A percentile compares a stretch with the other conserved stretches of the same genome.
Conservation (phyloP, 352 stramenopile genomes). For the Globisporangium viniferum region DNA sequence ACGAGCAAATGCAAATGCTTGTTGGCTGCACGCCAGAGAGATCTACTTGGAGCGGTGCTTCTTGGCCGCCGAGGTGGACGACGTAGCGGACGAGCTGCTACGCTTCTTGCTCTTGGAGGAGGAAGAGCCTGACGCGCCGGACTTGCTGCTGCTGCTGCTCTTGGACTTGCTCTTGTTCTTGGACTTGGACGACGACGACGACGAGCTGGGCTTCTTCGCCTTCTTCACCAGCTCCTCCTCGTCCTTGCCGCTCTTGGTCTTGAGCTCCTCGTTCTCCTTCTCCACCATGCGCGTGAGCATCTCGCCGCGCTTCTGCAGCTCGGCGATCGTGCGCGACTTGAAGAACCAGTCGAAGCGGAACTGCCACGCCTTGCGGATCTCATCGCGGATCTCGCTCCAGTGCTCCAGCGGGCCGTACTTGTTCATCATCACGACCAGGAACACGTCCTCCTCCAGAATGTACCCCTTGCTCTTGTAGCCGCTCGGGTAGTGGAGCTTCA, state of each 20-base stretch:
- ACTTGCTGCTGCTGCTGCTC: conserved; percentile 44
- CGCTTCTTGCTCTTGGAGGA: conserved; percentile 59
- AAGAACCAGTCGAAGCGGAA: conserved; percentile 99
- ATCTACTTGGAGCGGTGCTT: conserved; percentile 68
- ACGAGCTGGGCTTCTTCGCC: conserved; percentile 58
- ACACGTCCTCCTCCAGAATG: conserved; percentile 97
- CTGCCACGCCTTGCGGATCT: conserved; percentile 97
- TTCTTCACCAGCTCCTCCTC: conserved; percentile 81
- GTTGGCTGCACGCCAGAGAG: background rate
- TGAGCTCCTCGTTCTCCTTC: conserved; percentile 90
- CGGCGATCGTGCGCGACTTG: conserved; percentile 96
- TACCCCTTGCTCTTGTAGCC: conserved; percentile 94
- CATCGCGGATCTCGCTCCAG: conserved; percentile 96
- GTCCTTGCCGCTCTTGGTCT: conserved; percentile 66
- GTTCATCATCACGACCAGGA: conserved; percentile 99
- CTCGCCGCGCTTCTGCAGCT: conserved; percentile 97
- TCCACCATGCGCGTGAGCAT: conserved; percentile 95
- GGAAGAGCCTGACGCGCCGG: conserved; percentile 10
- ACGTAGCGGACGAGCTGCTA: conserved; percentile 39
- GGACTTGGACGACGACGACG: conserved; percentile 61
- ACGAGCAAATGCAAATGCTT: background rate
- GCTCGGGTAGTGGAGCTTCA: conserved; percentile 85
- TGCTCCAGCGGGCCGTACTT: conserved; percentile 95
- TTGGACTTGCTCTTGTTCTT: conserved; percentile 55
- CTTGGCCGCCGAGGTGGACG: conserved; percentile 51